Conservation (phyloP, 1,284 basidiomycete species). For the Trametes sp. region DNA sequence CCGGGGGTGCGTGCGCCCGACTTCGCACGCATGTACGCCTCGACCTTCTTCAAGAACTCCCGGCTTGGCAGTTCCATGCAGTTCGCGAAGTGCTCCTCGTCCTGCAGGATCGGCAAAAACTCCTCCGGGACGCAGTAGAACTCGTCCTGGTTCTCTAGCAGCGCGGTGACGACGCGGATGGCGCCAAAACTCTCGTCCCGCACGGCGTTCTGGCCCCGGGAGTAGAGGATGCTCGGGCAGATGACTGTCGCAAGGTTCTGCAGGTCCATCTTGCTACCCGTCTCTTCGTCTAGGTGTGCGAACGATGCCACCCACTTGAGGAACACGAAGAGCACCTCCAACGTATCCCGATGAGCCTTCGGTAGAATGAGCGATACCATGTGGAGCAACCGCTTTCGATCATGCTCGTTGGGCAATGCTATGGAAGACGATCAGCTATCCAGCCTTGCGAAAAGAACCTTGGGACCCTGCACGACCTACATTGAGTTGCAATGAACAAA, state of each 20-base stretch:
- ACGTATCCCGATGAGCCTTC: slow-evolving; percentile 93
- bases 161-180: slow-evolving; percentile 83
- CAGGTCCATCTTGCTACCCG: slow-evolving; percentile 98
- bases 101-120: slow-evolving; percentile 81
- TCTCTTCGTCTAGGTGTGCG: slow-evolving; percentile 97
- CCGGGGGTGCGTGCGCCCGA: slow-evolving; percentile 51
- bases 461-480: slow-evolving; percentile 55
- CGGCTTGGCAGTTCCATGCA: slow-evolving; percentile 86
- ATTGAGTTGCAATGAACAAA: slow-evolving; percentile 88
- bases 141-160: slow-evolving; percentile 95
- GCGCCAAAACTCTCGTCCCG: slow-evolving; percentile 95
- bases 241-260: slow-evolving; percentile 98
- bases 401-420: slow-evolving; percentile 81
- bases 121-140: slow-evolving; percentile 91
- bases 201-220: slow-evolving; percentile 86
- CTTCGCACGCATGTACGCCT: slow-evolving; percentile 71
- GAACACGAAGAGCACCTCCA: slow-evolving; percentile 98
- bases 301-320: slow-evolving; percentile 99
- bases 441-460: slow-evolving; percentile 5
- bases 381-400: slow-evolving; percentile 87
- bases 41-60: slow-evolving; percentile 91
- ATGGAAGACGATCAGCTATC: slow-evolving; percentile 23
- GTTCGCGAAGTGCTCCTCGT: slow-evolving; percentile 87
- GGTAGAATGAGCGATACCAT: slow-evolving; percentile 89
- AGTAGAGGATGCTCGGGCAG: slow-evolving; percentile 93